Conservation (phyloP, 1,284 basidiomycete genomes). For the Chalciporus sp. region DNA sequence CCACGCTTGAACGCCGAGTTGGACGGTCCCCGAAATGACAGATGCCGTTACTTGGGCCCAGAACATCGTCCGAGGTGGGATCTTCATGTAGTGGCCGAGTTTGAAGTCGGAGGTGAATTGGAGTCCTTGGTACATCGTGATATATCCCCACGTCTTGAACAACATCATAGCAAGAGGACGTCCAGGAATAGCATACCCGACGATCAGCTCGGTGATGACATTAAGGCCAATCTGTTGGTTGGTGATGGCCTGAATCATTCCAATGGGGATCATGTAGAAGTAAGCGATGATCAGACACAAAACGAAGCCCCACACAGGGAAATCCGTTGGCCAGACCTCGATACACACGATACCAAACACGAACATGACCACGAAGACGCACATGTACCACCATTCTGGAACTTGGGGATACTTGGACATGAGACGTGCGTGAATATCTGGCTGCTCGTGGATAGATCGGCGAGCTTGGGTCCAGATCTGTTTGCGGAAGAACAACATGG, state of each 20-base stretch:
- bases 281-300: slow-evolving; percentile 43
- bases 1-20: slow-evolving; percentile 48
- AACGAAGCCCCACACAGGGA: slow-evolving; percentile 59
- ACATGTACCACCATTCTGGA: slow-evolving; percentile 72
- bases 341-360: slow-evolving; percentile 62
- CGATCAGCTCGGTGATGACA: slow-evolving; percentile 50
- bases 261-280: slow-evolving; percentile 60
- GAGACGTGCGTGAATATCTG: slow-evolving; percentile 72
- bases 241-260: slow-evolving; percentile 54
- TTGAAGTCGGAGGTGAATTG: slow-evolving; percentile 48
- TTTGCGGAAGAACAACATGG: slow-evolving; percentile 69
- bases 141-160: slow-evolving; percentile 43
- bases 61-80: slow-evolving; percentile 50
- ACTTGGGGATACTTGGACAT: slow-evolving; percentile 75
- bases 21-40: slow-evolving; percentile 43
- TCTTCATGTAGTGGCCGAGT: slow-evolving; percentile 54
- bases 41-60: slow-evolving; percentile 46
- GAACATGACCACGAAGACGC: slow-evolving; percentile 53
- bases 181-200: slow-evolving; percentile 47
- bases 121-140: slow-evolving; percentile 42
- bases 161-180: slow-evolving; percentile 50
- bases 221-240: slow-evolving; percentile 54
- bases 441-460: slow-evolving; percentile 58
- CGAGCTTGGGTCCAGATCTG: slow-evolving; percentile 60
- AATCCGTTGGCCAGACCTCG: slow-evolving; percentile 56